Conservation (phyloP, 2,329 filamentous ascomycete species). For the Gaeumannomyces sp. region DNA sequence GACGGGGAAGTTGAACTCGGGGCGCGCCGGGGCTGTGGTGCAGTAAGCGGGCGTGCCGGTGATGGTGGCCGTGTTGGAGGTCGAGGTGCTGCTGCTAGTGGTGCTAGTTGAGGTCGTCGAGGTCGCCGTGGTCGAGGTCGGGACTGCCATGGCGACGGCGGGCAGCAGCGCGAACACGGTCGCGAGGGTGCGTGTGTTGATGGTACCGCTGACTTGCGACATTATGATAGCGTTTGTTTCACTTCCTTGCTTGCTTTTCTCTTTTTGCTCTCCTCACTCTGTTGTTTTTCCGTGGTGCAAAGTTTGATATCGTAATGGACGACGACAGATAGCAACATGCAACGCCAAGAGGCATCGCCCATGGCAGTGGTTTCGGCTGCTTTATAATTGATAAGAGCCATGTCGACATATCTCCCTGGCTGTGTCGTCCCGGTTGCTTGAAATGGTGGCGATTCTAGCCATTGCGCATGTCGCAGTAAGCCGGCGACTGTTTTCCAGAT, state of each 20-base stretch:
- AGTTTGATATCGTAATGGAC: no score
- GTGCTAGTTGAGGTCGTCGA: conserved; percentile 15
- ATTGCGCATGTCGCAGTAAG: no score
- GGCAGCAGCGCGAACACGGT: conserved; percentile 5
- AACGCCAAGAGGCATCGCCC: no score
- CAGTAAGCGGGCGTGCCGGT: conserved; percentile 8
- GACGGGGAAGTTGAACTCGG: background rate
- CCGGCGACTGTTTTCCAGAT: no score
- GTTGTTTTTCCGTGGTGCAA: no score
- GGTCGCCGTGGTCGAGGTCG: conserved; percentile 1
- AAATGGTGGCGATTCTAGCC: no score
- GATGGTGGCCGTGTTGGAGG: conserved; percentile 10
- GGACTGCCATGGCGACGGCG: conserved; percentile 1
- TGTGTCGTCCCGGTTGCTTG: no score
- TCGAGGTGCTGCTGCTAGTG: conserved; percentile 13
- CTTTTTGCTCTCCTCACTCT: no score
- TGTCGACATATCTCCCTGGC: no score
- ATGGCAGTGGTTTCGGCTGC: no score
- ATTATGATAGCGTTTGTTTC: background rate
- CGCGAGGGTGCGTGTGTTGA: background rate
- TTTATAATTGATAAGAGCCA: no score
- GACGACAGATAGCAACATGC: no score
- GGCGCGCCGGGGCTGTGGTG: conserved; percentile 1
- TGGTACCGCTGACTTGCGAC: background rate
- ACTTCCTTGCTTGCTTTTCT: background rate